phyloP scores from a whole-genome alignment of 257 asterid genomes.

The Phtheirospermum japonicum region DNA sequence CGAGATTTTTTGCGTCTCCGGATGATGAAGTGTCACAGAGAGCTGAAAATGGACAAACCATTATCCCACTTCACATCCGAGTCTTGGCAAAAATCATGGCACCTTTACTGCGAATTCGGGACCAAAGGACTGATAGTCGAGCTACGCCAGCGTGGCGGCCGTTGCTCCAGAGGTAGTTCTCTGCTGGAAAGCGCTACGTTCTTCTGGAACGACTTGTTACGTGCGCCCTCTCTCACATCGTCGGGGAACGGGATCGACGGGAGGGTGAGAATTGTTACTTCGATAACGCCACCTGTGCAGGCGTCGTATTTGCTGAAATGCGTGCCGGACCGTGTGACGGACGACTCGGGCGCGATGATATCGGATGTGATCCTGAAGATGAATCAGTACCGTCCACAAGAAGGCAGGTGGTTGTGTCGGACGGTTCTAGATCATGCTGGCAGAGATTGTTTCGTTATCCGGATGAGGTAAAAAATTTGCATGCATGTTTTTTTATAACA shows the following conservation, averaged over 20 bases:
- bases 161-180: slow-evolving; percentile 59
- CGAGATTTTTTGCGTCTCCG: slow-evolving; percentile 67
- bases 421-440: slow-evolving; percentile 92
- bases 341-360: slow-evolving; percentile 90
- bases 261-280: slow-evolving; percentile 44
- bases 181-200: slow-evolving; percentile 40
- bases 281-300: slow-evolving; percentile 92
- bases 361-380: slow-evolving; percentile 81
- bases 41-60: slow-evolving; percentile 65
- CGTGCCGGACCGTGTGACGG: slow-evolving; percentile 86
- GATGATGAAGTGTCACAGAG: slow-evolving; percentile 63
- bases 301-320: slow-evolving; percentile 81
- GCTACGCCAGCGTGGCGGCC: slow-evolving; percentile 57
- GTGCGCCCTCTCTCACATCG: slow-evolving; percentile 66
- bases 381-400: slow-evolving; percentile 83
- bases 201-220: slow-evolving; percentile 79
- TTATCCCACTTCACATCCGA: slow-evolving; percentile 41
- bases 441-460: slow-evolving; percentile 79
- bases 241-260: slow-evolving; percentile 46
- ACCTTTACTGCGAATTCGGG: slow-evolving; percentile 82
- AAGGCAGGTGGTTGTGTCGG: slow-evolving; percentile 89
- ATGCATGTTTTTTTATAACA: not conserved
- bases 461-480: slow-evolving; percentile 58
- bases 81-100: slow-evolving; percentile 68
- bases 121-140: slow-evolving; percentile 74